Evolutionary conservation across 129 eudicot species (phyloP), one percentile per base, ranked within the genome.

Genomic region (Lactuca saligna): DNA sequence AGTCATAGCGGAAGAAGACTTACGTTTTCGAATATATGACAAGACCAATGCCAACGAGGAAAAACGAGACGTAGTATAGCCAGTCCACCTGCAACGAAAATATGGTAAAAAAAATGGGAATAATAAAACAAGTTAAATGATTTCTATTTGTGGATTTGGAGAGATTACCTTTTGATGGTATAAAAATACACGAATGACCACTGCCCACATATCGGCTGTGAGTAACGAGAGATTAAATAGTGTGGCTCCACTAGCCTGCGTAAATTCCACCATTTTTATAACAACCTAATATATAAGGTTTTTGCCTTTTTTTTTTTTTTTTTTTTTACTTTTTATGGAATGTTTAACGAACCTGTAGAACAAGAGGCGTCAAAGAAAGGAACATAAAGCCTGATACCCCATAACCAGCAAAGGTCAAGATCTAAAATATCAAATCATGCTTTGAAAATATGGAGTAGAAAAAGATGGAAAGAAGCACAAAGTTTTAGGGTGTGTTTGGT

Each of bases 141-240:
- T 6, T 53, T 14, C 17, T 6, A 14, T 10, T 25, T 2, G 8
- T 14, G 13, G 2, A 2, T 42, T 8, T 42, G 13, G 3, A 42
- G 13, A 63, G 1, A 67, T 33, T 63, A 91, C 98, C 95, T 86
- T 67, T 63, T 93, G 95, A 65, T 64, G 87, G 80, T 93, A 89
- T 86, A 89, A 17, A 72, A 86, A 81, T 57, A 87, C 78, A 42
- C 92, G 90, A 69, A 89, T 70, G 73, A 82, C 79, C 53, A 93
- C 98, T 17, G 92, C 92, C 98, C 98, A 93, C 98, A 89, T 86
- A 77, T 93, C 98, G 32, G 98, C 85, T 33, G 97, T 93, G 53
- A 89, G 88, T 34, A 87, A 70, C n/a, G 98, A 93, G 17, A 89
- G 95, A 81, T 93, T 89, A 78, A 84, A 89, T 67, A 93, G 55